These are phyloP conservation scores for Pyrus betulifolia DNA, from an alignment of 306 rosid genomes.

Conservation along the genomic window DNA sequence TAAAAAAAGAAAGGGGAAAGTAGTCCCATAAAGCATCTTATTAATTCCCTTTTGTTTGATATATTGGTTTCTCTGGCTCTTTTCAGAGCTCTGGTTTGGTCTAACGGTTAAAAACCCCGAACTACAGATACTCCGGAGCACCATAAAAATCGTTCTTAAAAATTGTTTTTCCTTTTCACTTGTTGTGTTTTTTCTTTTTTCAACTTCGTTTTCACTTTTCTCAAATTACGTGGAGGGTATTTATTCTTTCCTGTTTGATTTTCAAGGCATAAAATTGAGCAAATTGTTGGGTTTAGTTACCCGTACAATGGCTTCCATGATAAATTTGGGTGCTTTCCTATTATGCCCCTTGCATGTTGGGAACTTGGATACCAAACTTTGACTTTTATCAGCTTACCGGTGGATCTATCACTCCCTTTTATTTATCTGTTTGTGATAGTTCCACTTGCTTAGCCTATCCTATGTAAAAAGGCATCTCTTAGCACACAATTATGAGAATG, in stretches of 20 bases:
- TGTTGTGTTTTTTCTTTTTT: background rate
- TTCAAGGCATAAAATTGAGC: background rate
- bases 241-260: background rate
- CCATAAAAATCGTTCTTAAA: background rate
- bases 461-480: background rate
- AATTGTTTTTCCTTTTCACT: background rate
- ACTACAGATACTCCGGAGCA: background rate
- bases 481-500: background rate
- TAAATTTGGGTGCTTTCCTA: background rate
- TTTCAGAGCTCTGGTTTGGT: slow-evolving; percentile 8
- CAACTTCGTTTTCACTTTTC: background rate
- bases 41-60: slow-evolving; percentile 6
- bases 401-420: slow-evolving; percentile 4
- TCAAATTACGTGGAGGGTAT: background rate
- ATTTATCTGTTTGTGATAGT: slow-evolving; percentile 5
- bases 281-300: background rate
- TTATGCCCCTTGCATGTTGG: background rate
- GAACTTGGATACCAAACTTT: slow-evolving; percentile 13
- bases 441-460: slow-evolving; percentile 5
- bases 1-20: slow-evolving; percentile 8
- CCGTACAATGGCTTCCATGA: background rate
- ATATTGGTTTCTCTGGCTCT: slow-evolving; percentile 1
- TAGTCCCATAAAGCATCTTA: slow-evolving; percentile 13
- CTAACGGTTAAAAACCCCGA: background rate
- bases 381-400: slow-evolving; percentile 11